Evolutionary conservation across 805 yeast genomes (phyloP).

Genomic region (Lachancea quebecensis): DNA sequence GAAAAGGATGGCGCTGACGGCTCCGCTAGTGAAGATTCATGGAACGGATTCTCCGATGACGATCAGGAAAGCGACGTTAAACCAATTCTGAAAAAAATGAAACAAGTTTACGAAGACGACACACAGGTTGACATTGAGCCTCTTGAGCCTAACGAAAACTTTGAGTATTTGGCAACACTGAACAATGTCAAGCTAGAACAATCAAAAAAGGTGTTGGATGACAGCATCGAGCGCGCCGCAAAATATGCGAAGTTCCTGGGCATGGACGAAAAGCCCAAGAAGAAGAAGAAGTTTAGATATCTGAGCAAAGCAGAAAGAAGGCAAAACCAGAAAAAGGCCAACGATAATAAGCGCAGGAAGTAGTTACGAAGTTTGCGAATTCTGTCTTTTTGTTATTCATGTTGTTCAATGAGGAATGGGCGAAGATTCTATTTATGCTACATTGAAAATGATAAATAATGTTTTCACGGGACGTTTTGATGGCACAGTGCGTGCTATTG

Average conservation of each 20-base stretch:
- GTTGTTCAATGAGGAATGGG: neutral
- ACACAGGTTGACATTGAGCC: slow-evolving; percentile 44
- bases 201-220: slow-evolving; percentile 62
- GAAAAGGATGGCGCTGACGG: slow-evolving; percentile 18
- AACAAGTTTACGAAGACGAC: slow-evolving; percentile 31
- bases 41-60: slow-evolving; percentile 36
- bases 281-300: slow-evolving; percentile 82
- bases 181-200: slow-evolving; percentile 66
- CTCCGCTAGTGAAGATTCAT: slow-evolving; percentile 27
- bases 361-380: slow-evolving; percentile 2
- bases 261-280: slow-evolving; percentile 37
- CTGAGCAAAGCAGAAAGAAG: slow-evolving; percentile 75
- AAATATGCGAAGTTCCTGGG: slow-evolving; percentile 71
- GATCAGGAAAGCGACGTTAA: slow-evolving; percentile 15
- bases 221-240: slow-evolving; percentile 71
- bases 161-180: slow-evolving; percentile 56
- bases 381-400: too few relatives aligned
- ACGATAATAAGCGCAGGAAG: slow-evolving; percentile 32
- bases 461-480: neutral
- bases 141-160: slow-evolving; percentile 40
- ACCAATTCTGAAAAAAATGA: slow-evolving; percentile 30
- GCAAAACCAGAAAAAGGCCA: slow-evolving; percentile 44
- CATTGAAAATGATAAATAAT: neutral
- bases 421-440: neutral
- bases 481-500: neutral